A percentile compares a stretch with the other conserved stretches of the same genome.
These are phyloP conservation scores for Friedmanniomyces simplex DNA, from an alignment of 495 filamentous ascomycete species.

Conservation along the genomic window DNA sequence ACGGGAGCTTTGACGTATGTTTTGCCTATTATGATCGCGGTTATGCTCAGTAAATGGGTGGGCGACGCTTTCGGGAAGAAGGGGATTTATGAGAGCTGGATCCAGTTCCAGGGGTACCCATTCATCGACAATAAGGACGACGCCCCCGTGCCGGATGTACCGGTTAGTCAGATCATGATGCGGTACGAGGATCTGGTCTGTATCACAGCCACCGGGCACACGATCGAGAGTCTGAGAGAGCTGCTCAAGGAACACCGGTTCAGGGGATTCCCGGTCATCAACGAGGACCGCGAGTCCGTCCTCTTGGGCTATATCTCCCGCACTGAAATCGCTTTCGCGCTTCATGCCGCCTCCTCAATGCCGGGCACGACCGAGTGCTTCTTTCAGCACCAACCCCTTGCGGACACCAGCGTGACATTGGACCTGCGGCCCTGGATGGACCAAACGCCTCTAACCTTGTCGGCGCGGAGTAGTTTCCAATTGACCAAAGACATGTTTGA, in stretches of 20 bases:
- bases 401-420: conserved; percentile 65
- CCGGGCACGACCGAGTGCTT: conserved; percentile 70
- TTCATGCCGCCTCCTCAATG: conserved; percentile 53
- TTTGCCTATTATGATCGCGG: conserved; percentile 98
- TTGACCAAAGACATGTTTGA: conserved; percentile 86
- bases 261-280: conserved; percentile 87
- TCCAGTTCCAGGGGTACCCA: conserved; percentile 90
- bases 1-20: conserved; percentile 95
- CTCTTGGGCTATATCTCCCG: conserved; percentile 90
- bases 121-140: conserved; percentile 93
- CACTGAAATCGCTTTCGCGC: conserved; percentile 73
- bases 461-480: conserved; percentile 59
- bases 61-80: conserved; percentile 90
- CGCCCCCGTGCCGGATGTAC: conserved; percentile 65
- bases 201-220: conserved; percentile 77
- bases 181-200: conserved; percentile 80
- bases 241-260: conserved; percentile 65
- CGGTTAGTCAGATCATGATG: conserved; percentile 80
- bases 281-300: conserved; percentile 59
- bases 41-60: conserved; percentile 97
- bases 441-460: conserved; percentile 88
- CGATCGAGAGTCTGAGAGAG: conserved; percentile 58
- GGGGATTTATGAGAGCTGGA: conserved; percentile 98
- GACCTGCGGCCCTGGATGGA: conserved; percentile 97
- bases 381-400: conserved; percentile 72